These are phyloP conservation scores for Hypocrella siamensis DNA, from an alignment of 2,329 filamentous ascomycete genomes.

Conservation along the genomic window DNA sequence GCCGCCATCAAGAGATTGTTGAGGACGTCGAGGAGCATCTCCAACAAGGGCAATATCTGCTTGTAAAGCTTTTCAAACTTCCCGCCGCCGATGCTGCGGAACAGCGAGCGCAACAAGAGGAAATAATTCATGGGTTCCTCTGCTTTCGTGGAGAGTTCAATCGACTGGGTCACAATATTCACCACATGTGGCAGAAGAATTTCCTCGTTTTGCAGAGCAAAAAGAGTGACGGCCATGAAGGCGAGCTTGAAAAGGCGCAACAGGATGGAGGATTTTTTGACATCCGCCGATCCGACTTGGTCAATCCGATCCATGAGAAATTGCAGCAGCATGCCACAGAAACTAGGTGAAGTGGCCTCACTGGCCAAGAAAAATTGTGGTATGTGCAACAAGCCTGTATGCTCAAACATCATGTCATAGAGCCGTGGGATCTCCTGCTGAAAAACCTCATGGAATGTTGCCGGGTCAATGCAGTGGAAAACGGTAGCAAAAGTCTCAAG, in stretches of 20 bases:
- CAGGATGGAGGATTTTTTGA: conserved; percentile 84
- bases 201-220: conserved; percentile 87
- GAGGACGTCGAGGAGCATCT: conserved; percentile 94
- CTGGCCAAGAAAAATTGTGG: conserved; percentile 98
- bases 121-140: conserved; percentile 99
- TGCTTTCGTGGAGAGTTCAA: conserved; percentile 86
- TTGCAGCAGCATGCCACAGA: conserved; percentile 93
- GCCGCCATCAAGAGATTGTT: conserved; percentile 89
- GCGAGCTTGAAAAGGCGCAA: conserved; percentile 92
- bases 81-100: conserved; percentile 90
- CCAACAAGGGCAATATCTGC: conserved; percentile 85
- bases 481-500: conserved; percentile 96
- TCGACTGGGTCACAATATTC: conserved; percentile 93
- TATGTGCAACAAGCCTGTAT: conserved; percentile 83
- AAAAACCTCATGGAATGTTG: conserved; percentile 97
- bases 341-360: conserved; percentile 91
- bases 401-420: conserved; percentile 96
- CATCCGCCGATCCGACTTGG: conserved; percentile 82
- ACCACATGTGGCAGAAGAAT: conserved; percentile 91
- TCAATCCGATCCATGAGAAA: conserved; percentile 96
- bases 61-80: conserved; percentile 98
- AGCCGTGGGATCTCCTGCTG: conserved; percentile 92
- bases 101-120: conserved; percentile 76
- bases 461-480: conserved; percentile 95
- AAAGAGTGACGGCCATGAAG: conserved; percentile 98